Percentiles rank a stretch among this genome's conserved stretches.
Evolutionary conservation across 306 rosid species (phyloP).

Genomic region (Prosopis cineraria): DNA sequence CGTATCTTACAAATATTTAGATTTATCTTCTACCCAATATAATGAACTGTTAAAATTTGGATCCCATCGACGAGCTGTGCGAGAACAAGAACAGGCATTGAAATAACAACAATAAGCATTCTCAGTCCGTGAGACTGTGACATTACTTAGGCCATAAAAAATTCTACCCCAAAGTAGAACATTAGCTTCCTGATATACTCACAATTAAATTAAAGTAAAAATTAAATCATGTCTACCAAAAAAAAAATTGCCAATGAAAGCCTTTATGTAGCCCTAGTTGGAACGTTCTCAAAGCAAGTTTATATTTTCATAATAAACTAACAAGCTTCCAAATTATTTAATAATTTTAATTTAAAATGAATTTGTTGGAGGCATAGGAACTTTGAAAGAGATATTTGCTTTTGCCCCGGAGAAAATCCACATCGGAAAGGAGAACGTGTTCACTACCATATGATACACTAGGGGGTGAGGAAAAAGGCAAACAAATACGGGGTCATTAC

Average conservation of each 20-base stretch:
- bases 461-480: no score
- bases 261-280: background rate
- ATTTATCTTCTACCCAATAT: background rate
- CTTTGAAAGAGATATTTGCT: background rate
- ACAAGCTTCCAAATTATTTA: no score
- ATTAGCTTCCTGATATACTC: no score
- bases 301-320: background rate
- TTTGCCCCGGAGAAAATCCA: background rate
- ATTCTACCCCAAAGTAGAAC: background rate
- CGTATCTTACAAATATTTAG: background rate
- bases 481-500: conserved; percentile 7
- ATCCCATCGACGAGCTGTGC: background rate
- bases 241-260: background rate
- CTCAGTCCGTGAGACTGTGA: background rate
- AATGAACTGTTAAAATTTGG: background rate
- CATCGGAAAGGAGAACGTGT: no score
- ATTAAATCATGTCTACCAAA: background rate
- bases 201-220: background rate
- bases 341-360: no score
- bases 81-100: background rate
- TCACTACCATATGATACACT: no score
- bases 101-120: background rate
- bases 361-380: background rate
- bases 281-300: background rate
- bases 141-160: background rate